These are phyloP conservation scores for Penstemon davidsonii DNA, from an alignment of 257 asterid genomes.

Conservation along the genomic window DNA sequence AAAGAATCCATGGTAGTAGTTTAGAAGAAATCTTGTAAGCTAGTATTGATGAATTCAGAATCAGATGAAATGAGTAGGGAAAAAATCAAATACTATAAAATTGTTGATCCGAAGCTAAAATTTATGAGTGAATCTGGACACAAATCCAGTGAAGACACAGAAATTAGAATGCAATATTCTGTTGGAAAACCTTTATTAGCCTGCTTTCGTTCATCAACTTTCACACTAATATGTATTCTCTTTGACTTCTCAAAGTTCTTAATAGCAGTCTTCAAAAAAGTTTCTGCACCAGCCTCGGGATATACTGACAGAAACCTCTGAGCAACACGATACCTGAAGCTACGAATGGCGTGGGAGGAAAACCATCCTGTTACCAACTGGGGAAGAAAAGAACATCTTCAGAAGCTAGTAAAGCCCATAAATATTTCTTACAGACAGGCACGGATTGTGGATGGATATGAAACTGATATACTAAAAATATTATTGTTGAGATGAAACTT, in stretches of 20 bases:
- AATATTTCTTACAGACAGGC: not conserved
- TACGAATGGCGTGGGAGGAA: constrained; percentile 51
- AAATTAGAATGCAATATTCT: constrained; percentile 5
- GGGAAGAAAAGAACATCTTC: constrained; percentile 28
- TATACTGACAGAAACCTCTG: constrained; percentile 77
- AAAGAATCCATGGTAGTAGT: constrained; percentile 9
- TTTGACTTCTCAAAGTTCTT: constrained; percentile 72
- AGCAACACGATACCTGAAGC: constrained; percentile 70
- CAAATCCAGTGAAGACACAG: not conserved
- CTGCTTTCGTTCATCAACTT: constrained; percentile 49
- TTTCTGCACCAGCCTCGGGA: constrained; percentile 69
- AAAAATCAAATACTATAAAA: not conserved
- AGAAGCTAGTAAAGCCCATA: constrained; percentile 13
- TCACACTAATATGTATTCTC: constrained; percentile 39
- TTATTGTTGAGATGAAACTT: not conserved
- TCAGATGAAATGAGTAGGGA: not conserved
- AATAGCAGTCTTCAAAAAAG: constrained; percentile 56
- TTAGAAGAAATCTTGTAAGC: not conserved
- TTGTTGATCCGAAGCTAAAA: constrained; percentile 5
- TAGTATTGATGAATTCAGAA: constrained; percentile 3
- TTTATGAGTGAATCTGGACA: not conserved
- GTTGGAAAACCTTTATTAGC: constrained; percentile 47
- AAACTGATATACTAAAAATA: constrained; percentile 7
- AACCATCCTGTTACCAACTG: constrained; percentile 89
- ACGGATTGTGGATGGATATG: not conserved